These are phyloP conservation scores for Candida rishiriensis DNA, from an alignment of 805 yeast species.

Conservation along the genomic window DNA sequence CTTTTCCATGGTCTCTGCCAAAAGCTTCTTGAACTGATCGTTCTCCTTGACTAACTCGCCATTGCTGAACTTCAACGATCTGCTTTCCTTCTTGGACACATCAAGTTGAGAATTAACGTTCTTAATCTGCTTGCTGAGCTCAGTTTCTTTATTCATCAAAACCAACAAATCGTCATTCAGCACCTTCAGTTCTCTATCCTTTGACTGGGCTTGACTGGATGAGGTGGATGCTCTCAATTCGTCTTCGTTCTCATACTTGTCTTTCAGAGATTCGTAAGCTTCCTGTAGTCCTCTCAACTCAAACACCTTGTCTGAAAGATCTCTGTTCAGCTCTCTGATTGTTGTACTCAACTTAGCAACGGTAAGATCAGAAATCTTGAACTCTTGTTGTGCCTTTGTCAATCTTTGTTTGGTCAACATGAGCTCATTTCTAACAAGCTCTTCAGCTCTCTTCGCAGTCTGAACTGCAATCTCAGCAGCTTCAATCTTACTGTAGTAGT, in stretches of 20 bases:
- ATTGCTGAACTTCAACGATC: constrained; percentile 35
- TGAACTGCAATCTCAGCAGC: constrained; percentile 71
- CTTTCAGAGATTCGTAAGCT: constrained; percentile 46
- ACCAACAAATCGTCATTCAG: constrained; percentile 50
- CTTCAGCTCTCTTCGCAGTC: constrained; percentile 60
- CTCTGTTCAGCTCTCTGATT: constrained; percentile 49
- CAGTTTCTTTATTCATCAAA: constrained; percentile 61
- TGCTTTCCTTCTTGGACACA: constrained; percentile 42
- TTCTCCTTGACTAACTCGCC: constrained; percentile 38
- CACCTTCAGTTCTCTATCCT: constrained; percentile 47
- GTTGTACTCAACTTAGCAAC: constrained; percentile 49
- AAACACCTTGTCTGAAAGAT: constrained; percentile 51
- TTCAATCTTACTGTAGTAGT: constrained; percentile 67
- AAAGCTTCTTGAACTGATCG: constrained; percentile 35
- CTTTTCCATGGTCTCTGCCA: constrained; percentile 38
- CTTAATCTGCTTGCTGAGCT: constrained; percentile 58
- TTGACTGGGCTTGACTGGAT: constrained; percentile 25
- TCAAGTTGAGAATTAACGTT: constrained; percentile 58
- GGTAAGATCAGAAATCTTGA: constrained; percentile 47
- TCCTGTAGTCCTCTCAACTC: constrained; percentile 48
- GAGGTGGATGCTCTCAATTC: constrained; percentile 30
- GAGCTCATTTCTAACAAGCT: constrained; percentile 46
- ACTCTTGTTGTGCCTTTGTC: constrained; percentile 46
- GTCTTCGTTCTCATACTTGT: constrained; percentile 43
- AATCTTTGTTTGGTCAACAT: constrained; percentile 46